phyloP scores from a whole-genome alignment of 2,329 filamentous ascomycete genomes.

The Diaporthe citri region DNA sequence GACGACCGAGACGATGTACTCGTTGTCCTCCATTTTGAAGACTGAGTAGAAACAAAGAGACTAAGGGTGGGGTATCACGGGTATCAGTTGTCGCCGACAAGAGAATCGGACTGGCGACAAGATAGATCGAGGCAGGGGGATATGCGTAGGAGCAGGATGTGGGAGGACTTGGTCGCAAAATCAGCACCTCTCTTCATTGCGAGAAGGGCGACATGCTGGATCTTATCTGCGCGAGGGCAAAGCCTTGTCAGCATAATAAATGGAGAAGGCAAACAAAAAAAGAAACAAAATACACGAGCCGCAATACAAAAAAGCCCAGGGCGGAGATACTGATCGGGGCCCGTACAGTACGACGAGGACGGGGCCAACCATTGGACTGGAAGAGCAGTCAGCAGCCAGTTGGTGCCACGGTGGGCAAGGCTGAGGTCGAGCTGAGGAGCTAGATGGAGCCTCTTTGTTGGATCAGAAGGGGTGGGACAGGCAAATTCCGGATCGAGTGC shows the following conservation, averaged over 20 bases:
- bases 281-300: not conserved
- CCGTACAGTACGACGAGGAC: constrained; percentile 19
- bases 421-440: constrained; percentile 26
- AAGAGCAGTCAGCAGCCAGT: not conserved
- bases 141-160: not conserved
- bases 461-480: constrained; percentile 13
- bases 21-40: constrained; percentile 44
- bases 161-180: not conserved
- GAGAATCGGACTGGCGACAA: not conserved
- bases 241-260: constrained; percentile 18
- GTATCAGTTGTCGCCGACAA: not conserved
- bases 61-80: not conserved
- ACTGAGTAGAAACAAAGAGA: not conserved
- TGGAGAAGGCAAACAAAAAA: not conserved
- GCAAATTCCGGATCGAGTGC: not conserved
- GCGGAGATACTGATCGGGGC: not conserved
- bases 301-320: not conserved
- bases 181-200: not conserved
- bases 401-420: constrained; percentile 25
- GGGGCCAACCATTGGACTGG: constrained; percentile 1
- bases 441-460: not conserved
- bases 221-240: constrained; percentile 8
- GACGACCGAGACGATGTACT: constrained; percentile 54
- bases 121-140: not conserved
- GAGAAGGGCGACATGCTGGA: constrained; percentile 13